A percentile compares a stretch with the other conserved stretches of the same genome.
Conservation (phyloP, 352 stramenopile genomes). For the Pythium apleroticum region DNA sequence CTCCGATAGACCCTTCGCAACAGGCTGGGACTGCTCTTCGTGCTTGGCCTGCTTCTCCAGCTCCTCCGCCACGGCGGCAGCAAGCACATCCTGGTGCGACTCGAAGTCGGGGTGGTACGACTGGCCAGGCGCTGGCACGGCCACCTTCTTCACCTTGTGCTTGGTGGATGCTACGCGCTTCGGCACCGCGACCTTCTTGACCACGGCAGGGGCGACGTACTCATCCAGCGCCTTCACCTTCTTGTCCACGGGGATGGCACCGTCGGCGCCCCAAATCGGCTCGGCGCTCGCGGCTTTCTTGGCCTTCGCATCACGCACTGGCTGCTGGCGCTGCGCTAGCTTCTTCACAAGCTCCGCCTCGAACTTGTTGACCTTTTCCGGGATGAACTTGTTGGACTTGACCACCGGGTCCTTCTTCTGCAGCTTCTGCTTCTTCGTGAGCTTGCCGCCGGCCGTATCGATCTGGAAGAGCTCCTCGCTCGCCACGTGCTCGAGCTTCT, state of each 20-base stretch:
- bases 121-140: constrained; percentile 71
- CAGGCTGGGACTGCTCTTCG: constrained; percentile 43
- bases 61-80: constrained; percentile 66
- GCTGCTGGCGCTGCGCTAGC: constrained; percentile 34
- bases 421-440: constrained; percentile 73
- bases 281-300: constrained; percentile 17
- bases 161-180: constrained; percentile 62
- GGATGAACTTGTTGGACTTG: constrained; percentile 73
- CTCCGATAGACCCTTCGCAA: constrained; percentile 65
- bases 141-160: constrained; percentile 71
- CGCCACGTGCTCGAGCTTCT: constrained; percentile 74
- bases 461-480: constrained; percentile 81
- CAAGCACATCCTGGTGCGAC: constrained; percentile 78
- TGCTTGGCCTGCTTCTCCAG: constrained; percentile 59
- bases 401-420: constrained; percentile 69
- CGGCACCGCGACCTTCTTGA: constrained; percentile 53
- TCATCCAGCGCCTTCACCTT: constrained; percentile 47
- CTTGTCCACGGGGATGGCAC: constrained; percentile 35
- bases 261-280: constrained; percentile 49
- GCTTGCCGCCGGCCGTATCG: constrained; percentile 62
- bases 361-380: constrained; percentile 56
- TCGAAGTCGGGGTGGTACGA: constrained; percentile 87
- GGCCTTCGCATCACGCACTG: constrained; percentile 10
- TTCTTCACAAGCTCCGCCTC: constrained; percentile 62
- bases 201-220: constrained; percentile 58